These are phyloP conservation scores for Annona squamosa DNA, from an alignment of 164 flowering plant species.

Conservation along the genomic window DNA sequence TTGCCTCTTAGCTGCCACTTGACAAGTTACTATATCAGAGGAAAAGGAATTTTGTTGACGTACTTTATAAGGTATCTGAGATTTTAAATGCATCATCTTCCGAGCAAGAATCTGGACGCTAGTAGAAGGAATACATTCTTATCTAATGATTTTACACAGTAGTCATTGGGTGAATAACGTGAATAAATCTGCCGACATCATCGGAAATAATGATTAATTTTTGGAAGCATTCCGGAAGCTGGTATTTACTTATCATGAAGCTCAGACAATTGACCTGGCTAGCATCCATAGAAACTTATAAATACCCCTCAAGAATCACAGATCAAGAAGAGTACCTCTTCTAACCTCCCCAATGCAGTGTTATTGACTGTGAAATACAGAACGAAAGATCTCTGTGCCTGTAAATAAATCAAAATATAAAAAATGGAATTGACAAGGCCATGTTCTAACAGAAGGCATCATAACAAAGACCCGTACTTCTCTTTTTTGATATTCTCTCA, in stretches of 20 bases:
- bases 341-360: constrained; percentile 37
- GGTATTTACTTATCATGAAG: neutral
- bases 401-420: constrained; percentile 7
- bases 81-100: neutral
- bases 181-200: neutral
- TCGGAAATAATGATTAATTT: neutral
- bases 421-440: neutral
- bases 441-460: neutral
- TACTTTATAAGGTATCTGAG: neutral
- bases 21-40: too few species aligned
- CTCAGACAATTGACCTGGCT: neutral
- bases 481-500: neutral
- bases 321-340: constrained; percentile 36
- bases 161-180: neutral
- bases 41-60: neutral
- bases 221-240: neutral
- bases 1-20: too few species aligned
- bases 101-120: neutral
- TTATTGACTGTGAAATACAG: constrained; percentile 58
- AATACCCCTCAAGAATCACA: too few species aligned
- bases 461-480: too few species aligned
- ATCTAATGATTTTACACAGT: neutral
- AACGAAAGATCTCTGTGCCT: constrained; percentile 76
- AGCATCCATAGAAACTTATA: too few species aligned
- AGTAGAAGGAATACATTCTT: neutral